Evolutionary conservation across 176 grass and related monocot species (phyloP).

Genomic region (Paspalum vaginatum): DNA sequence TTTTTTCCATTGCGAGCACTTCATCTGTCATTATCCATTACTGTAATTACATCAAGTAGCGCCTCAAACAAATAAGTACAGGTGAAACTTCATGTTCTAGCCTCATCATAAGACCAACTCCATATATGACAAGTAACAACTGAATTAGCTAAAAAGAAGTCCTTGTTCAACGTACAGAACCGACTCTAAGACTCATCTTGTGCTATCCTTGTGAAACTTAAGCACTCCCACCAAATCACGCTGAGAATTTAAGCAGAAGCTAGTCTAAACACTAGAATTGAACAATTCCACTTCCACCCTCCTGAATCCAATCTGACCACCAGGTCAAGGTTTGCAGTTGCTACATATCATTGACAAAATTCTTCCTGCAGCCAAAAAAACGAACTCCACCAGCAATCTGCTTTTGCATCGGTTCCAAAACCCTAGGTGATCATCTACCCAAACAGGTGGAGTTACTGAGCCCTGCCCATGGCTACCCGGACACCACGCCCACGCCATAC

Average conservation of each 20-base stretch:
- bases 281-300: slow-evolving; percentile 1
- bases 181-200: neutral
- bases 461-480: neutral
- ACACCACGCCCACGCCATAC: neutral
- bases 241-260: neutral
- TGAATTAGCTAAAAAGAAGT: slow-evolving; percentile 9
- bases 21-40: slow-evolving; percentile 13
- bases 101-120: slow-evolving; percentile 20
- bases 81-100: neutral
- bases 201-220: neutral
- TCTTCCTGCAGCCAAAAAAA: neutral
- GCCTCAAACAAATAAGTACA: slow-evolving; percentile 20
- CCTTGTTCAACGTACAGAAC: slow-evolving; percentile 11
- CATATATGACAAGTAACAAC: neutral
- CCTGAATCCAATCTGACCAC: neutral
- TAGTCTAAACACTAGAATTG: slow-evolving; percentile 19
- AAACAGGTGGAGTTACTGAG: neutral
- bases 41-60: neutral
- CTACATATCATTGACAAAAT: slow-evolving; percentile 4
- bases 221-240: neutral
- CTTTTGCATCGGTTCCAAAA: neutral
- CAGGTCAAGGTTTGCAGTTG: neutral
- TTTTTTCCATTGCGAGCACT: slow-evolving; percentile 4
- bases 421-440: slow-evolving; percentile 29
- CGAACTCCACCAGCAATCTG: neutral